Evolutionary conservation across 2,329 filamentous ascomycete genomes (phyloP).

Genomic region (Graphilbum sp.): DNA sequence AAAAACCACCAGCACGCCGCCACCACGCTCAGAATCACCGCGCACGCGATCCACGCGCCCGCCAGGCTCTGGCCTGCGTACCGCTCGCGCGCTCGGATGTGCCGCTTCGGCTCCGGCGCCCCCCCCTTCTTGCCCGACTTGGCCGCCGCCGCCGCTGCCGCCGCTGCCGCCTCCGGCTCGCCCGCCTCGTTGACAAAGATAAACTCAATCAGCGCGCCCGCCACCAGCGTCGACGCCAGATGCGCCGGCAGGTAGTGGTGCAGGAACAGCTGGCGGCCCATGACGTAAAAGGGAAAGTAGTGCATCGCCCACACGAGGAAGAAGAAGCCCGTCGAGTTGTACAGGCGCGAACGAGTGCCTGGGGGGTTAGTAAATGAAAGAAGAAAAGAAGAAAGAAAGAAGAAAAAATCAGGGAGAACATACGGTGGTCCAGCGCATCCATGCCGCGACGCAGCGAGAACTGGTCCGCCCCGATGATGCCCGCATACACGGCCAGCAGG

Average conservation of each 20-base stretch:
- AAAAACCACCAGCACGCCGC: conserved; percentile 83
- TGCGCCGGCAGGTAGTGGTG: conserved; percentile 96
- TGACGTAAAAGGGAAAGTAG: conserved; percentile 94
- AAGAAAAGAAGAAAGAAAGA: background rate
- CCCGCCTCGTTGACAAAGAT: conserved; percentile 77
- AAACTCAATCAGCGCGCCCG: conserved; percentile 85
- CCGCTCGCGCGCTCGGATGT: conserved; percentile 66
- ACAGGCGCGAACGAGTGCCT: conserved; percentile 84
- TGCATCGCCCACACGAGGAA: conserved; percentile 96
- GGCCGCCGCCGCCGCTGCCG: too few relatives aligned
- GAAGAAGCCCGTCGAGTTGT: conserved; percentile 98
- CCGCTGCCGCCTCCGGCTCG: too few relatives aligned
- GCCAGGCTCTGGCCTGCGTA: conserved; percentile 64
- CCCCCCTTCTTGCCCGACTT: conserved; percentile 30
- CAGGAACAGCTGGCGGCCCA: conserved; percentile 95
- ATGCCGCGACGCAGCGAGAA: conserved; percentile 82
- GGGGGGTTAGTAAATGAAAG: conserved; percentile 2
- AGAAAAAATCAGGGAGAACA: conserved; percentile 25
- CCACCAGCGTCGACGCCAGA: conserved; percentile 75
- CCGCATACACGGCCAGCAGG: conserved; percentile 80
- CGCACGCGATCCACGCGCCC: conserved; percentile 62
- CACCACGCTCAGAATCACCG: conserved; percentile 50
- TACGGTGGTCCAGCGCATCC: conserved; percentile 84
- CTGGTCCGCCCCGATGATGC: conserved; percentile 84
- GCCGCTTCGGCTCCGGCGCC: conserved; percentile 29